These are phyloP conservation scores for Cadophora sp. DNA, from an alignment of 2,329 filamentous ascomycete species.

Conservation along the genomic window DNA sequence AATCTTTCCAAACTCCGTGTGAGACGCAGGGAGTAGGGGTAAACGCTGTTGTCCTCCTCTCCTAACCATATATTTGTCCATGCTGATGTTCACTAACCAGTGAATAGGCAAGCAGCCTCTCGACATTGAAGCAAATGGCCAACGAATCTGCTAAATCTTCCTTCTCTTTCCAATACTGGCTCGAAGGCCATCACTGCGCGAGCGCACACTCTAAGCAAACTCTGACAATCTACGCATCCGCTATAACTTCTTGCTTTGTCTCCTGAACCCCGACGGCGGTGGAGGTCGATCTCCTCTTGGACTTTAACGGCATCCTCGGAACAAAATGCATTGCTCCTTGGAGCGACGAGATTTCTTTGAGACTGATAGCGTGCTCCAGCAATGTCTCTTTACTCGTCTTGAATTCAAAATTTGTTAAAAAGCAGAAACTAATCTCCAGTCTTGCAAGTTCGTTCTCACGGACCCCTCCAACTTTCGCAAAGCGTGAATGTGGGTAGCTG, in stretches of 20 bases:
- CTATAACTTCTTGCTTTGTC: constrained; percentile 38
- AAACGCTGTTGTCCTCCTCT: not conserved
- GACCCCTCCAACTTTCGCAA: constrained; percentile 89
- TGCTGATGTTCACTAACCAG: constrained; percentile 4
- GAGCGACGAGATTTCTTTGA: constrained; percentile 46
- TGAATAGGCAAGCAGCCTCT: not conserved
- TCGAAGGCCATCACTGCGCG: constrained; percentile 2
- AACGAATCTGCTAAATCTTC: not conserved
- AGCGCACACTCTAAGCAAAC: constrained; percentile 21
- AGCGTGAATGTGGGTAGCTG: constrained; percentile 82
- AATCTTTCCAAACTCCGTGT: constrained; percentile 15
- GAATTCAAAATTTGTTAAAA: constrained; percentile 84
- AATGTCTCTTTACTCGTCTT: constrained; percentile 65
- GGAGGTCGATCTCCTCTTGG: constrained; percentile 30
- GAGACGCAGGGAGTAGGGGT: not conserved
- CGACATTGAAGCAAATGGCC: not conserved
- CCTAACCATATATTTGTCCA: not conserved
- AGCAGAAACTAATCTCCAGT: constrained; percentile 89
- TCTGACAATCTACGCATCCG: constrained; percentile 32
- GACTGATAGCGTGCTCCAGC: constrained; percentile 53
- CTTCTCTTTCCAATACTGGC: not conserved
- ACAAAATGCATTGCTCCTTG: constrained; percentile 44
- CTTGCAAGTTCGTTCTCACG: constrained; percentile 80
- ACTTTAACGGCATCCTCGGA: constrained; percentile 39
- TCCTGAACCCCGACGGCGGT: constrained; percentile 37